Evolutionary conservation across 1,139 yeast genomes (phyloP).

Genomic region (Saccharomyces hybrid): DNA sequence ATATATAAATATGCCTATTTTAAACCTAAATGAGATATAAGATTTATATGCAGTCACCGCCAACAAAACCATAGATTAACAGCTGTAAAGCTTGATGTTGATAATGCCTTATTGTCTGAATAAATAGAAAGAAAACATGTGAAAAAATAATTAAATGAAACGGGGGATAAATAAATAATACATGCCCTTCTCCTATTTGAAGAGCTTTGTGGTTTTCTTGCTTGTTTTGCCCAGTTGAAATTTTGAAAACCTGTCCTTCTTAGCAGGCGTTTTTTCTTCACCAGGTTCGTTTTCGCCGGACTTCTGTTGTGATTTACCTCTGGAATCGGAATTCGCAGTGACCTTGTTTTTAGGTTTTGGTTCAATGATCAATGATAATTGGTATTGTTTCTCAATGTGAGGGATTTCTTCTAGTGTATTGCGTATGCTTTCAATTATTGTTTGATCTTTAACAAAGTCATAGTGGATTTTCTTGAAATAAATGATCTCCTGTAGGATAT

Average conservation of each 20-base stretch:
- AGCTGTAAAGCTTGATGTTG: too few relatives aligned
- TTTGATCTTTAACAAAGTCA: conserved; percentile 65
- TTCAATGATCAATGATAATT: conserved; percentile 62
- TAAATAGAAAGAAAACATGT: too few relatives aligned
- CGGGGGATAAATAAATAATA: neutral
- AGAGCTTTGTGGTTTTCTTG: neutral
- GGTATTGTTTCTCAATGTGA: conserved; percentile 75
- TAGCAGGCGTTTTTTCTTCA: neutral
- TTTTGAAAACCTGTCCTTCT: neutral
- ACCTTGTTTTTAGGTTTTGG: conserved; percentile 43
- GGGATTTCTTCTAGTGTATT: conserved; percentile 48
- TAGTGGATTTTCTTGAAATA: conserved; percentile 63
- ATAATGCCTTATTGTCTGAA: too few relatives aligned
- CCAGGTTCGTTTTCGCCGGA: neutral
- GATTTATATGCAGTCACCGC: too few relatives aligned
- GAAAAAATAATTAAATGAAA: neutral
- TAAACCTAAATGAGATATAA: neutral
- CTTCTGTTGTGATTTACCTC: neutral
- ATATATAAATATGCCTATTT: neutral
- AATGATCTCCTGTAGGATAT: conserved; percentile 67
- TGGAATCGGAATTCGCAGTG: neutral
- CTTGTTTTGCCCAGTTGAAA: neutral
- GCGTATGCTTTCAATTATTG: conserved; percentile 37
- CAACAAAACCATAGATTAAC: too few relatives aligned
- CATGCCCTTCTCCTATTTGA: neutral